Evolutionary conservation across 345 rosid genomes (phyloP).

Genomic region (Pistacia vera): DNA sequence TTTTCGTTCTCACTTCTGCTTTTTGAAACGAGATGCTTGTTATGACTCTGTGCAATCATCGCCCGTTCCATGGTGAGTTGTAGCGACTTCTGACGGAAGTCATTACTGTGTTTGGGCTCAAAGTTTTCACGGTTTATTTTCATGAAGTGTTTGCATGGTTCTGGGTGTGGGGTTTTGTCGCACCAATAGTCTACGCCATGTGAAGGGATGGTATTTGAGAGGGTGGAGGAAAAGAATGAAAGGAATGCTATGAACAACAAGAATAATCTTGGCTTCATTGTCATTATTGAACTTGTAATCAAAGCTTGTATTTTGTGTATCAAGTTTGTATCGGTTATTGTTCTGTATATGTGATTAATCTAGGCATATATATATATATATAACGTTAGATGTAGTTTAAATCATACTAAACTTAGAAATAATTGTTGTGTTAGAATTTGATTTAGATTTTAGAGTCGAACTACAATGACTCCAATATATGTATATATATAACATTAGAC

Average conservation of each 20-base stretch:
- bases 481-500: no score
- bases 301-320: background rate
- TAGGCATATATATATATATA: no score
- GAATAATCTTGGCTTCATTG: constrained; percentile 7
- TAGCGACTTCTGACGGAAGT: constrained; percentile 49
- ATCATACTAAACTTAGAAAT: no score
- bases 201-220: constrained; percentile 15
- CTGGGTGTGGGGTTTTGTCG: constrained; percentile 67
- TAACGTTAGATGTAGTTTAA: no score
- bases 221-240: constrained; percentile 21
- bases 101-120: constrained; percentile 41
- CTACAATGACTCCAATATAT: no score
- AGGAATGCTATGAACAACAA: constrained; percentile 14
- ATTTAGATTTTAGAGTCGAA: no score
- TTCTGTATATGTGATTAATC: background rate
- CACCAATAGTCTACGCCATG: constrained; percentile 61
- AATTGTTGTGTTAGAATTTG: no score
- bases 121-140: constrained; percentile 26
- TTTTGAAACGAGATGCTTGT: constrained; percentile 51
- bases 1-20: constrained; percentile 60
- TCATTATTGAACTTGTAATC: constrained; percentile 20
- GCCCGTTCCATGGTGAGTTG: constrained; percentile 63
- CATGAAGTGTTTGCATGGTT: constrained; percentile 62
- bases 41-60: constrained; percentile 43
- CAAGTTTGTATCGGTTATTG: background rate